Base-by-base conservation (phyloP, 176 grass and related monocot species). In the Ensete glaucum region DNA sequence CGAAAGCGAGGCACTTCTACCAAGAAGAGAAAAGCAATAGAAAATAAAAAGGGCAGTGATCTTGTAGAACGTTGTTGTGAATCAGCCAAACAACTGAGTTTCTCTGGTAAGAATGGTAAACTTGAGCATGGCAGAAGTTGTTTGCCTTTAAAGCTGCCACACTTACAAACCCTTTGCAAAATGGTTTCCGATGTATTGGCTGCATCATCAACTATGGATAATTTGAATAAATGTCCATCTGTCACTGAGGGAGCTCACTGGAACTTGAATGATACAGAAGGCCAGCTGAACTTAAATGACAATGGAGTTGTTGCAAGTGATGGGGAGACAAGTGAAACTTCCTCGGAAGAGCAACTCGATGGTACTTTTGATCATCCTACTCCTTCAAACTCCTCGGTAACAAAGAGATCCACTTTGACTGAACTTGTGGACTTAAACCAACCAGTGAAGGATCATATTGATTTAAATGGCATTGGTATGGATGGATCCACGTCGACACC, bases 41-140 rank as follows among this genome's bases (percentile, higher is more conserved):
- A 52, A n/a, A 74, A 14, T n/a, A 53, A 15, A 57, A 56, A 78
- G 78, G 73, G 24, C 72, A 79, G 73, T 66, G 62, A 62, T 73
- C 74, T 50, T 56, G 23, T 78, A 78, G 82, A 77, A 66, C 52
- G 9, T 83, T 79, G 43, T 22, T n/a, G 20, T 23, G 74, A 83
- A 69, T 55, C 79, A 79, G 62, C 67, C 50, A 93, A 93, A 77
- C 82, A 82, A 43, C 82, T 87, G 79, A 91, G 75, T 24, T 89
- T 98, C 83, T 93, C 80, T 54, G 69, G 75, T 53, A 87, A 85
- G 50, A 84, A 86, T 78, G 82, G 76, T 15, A 67, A 78, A 81
- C 78, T 85, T 60, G 74, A 70, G 79, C 21, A 80, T 27, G 62
- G 48, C 57, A 73, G 34, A 43, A 51, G 49, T 17, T 51, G 43